A percentile compares a stretch with the other conserved stretches of the same genome.
Conservation (phyloP, 441 rosid species). For the Breynia disticha region DNA sequence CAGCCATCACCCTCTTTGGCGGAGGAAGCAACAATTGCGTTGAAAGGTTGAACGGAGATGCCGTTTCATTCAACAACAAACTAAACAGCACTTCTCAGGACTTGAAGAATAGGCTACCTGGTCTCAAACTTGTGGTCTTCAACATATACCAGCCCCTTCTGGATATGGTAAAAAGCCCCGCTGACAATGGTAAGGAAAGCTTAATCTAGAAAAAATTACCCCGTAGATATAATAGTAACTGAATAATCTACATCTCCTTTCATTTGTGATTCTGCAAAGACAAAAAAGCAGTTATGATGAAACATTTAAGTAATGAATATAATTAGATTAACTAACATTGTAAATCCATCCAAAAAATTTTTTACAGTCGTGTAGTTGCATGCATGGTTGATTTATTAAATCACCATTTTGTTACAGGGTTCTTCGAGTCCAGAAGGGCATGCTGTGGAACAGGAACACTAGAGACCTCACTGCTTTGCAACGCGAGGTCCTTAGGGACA, state of each 20-base stretch:
- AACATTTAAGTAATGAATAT: too few relatives aligned
- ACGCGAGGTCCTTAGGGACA: conserved; percentile 51
- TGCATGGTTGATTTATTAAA: conserved; percentile 2
- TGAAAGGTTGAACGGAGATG: conserved; percentile 60
- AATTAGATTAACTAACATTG: too few relatives aligned
- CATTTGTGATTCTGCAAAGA: too few relatives aligned
- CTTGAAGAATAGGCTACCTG: conserved; percentile 42
- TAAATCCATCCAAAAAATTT: neutral
- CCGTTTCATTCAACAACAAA: conserved; percentile 61
- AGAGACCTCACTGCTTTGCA: conserved; percentile 84
- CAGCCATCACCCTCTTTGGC: conserved; percentile 78
- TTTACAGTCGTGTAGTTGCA: neutral
- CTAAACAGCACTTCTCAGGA: conserved; percentile 57
- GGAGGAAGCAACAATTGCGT: conserved; percentile 68
- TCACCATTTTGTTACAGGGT: conserved; percentile 37
- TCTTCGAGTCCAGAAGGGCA: conserved; percentile 77
- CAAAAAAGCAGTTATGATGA: too few relatives aligned
- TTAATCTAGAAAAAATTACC: conserved; percentile 12
- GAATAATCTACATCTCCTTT: too few relatives aligned
- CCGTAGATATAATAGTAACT: neutral
- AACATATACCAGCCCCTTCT: conserved; percentile 72
- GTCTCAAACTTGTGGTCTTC: conserved; percentile 79
- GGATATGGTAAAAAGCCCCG: conserved; percentile 57
- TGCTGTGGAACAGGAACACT: conserved; percentile 90
- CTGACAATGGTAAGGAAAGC: conserved; percentile 46